These are phyloP conservation scores for Trametes pubescens DNA, from an alignment of 1,284 basidiomycete genomes.

Conservation along the genomic window DNA sequence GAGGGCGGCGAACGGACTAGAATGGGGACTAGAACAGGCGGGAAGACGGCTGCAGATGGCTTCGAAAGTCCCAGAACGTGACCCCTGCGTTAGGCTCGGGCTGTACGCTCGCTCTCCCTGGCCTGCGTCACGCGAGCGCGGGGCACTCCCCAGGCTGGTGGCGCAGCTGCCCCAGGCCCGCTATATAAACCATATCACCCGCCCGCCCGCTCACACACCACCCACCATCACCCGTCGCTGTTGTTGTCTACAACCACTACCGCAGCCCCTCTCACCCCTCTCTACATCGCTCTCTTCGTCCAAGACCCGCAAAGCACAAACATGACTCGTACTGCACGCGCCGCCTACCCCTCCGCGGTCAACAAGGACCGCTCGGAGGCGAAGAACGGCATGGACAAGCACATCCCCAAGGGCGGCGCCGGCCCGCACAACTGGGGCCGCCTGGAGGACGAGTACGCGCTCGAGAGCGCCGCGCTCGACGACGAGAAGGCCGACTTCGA, in stretches of 20 bases:
- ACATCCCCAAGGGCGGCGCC: constrained; percentile 79
- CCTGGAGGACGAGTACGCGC: constrained; percentile 65
- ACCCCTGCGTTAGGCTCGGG: constrained; percentile 21
- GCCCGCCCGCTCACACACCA: constrained; percentile 2
- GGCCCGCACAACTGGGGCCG: constrained; percentile 88
- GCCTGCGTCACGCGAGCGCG: constrained; percentile 31
- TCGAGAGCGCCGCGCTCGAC: constrained; percentile 60
- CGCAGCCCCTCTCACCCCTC: not conserved
- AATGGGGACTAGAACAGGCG: constrained; percentile 32
- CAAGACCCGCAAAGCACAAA: not conserved
- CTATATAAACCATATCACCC: constrained; percentile 23
- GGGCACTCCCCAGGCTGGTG: constrained; percentile 23
- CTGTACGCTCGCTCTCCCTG: not conserved
- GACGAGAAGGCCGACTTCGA: constrained; percentile 59
- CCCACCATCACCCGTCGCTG: constrained; percentile 12
- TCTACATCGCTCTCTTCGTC: not conserved
- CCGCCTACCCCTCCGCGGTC: constrained; percentile 77
- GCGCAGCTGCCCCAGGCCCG: constrained; percentile 25
- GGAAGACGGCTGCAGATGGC: constrained; percentile 6
- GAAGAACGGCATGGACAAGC: constrained; percentile 77
- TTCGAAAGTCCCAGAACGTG: constrained; percentile 34
- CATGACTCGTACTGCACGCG: constrained; percentile 84
- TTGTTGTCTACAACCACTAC: not conserved
- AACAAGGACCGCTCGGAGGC: constrained; percentile 82
- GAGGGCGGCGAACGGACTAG: constrained; percentile 8